Evolutionary conservation across 2,329 filamentous ascomycete species (phyloP), one percentile per base, ranked within the genome.

Genomic region (Geosmithia morbida): DNA sequence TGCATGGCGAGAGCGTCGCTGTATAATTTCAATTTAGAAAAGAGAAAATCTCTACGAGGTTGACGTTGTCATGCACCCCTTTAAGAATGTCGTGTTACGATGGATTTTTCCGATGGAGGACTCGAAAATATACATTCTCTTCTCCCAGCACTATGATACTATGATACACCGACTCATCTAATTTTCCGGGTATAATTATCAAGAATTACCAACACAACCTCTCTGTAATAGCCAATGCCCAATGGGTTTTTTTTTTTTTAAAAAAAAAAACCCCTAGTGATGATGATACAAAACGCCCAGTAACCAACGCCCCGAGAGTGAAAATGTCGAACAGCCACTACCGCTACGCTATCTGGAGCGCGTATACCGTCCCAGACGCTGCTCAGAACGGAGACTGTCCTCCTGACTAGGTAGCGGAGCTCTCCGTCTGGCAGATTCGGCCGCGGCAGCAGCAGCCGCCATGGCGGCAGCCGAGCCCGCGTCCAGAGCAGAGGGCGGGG

Each of bases 361-460:
- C 16, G 75, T 81, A 56, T 79, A 82, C 52, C 80, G 71, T 3
- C 78, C 78, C 47, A 70, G 69, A 48, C 74, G 75, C 69, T 90
- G 87, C 63, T 90, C 85, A 61, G 83, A 78, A 54, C 81, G 77
- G 55, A 94, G 65, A 55, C 85, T 89, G 60, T 92, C 87, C 58
- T 85, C 79, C 64, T 94, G 87, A 59, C 85, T 89, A 0, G 87
- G 87, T 42, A 94, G 65, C 8, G 85, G 87, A 6, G 75, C 85
- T 51, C 83, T 72, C 17, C 79, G 66, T 5, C 65, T 60, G 33
- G 56, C 62, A 19, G 56, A 60, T 13, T 61, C 64, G 49, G 55
- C 54, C 49, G 62, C 58, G 46, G 49, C 59, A 5, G 58, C 55
- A 40, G 51, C 52, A 17, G 62, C 22, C 4, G 22, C 22, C 22